These are phyloP conservation scores for Ophiognomonia clavigignenti-juglandacearum DNA, from an alignment of 2,329 filamentous ascomycete genomes.

Conservation along the genomic window DNA sequence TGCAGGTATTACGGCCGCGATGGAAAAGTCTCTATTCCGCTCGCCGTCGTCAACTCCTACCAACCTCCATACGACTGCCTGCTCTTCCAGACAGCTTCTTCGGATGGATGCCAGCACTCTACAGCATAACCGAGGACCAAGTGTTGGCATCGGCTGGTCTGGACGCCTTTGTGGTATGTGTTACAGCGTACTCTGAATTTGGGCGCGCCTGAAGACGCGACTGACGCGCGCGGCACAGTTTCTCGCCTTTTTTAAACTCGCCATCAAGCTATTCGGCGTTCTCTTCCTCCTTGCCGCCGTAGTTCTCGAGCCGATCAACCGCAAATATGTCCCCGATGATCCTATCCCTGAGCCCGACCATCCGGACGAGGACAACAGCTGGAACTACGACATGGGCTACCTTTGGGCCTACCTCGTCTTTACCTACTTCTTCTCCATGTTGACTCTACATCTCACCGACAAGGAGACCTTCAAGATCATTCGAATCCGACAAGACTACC, in stretches of 20 bases:
- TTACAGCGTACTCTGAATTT: background rate
- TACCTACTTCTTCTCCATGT: slow-evolving; percentile 81
- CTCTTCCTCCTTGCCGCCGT: slow-evolving; percentile 77
- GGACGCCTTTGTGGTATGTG: slow-evolving; percentile 81
- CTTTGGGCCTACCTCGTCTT: slow-evolving; percentile 95
- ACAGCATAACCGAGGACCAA: slow-evolving; percentile 81
- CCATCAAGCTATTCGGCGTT: slow-evolving; percentile 73
- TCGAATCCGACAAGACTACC: slow-evolving; percentile 78
- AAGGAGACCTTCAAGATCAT: slow-evolving; percentile 82
- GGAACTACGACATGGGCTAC: slow-evolving; percentile 44
- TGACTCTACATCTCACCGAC: slow-evolving; percentile 80
- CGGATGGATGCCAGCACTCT: slow-evolving; percentile 87
- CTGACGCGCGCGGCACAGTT: slow-evolving; percentile 49
- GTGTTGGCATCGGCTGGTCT: slow-evolving; percentile 85
- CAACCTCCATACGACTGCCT: slow-evolving; percentile 55
- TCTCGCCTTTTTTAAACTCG: slow-evolving; percentile 92
- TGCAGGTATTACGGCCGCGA: slow-evolving; percentile 75
- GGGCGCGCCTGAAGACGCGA: background rate
- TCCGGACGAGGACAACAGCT: slow-evolving; percentile 19
- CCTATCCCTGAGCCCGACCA: slow-evolving; percentile 7
- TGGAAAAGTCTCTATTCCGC: slow-evolving; percentile 91
- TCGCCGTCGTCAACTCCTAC: slow-evolving; percentile 68
- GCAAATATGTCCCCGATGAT: slow-evolving; percentile 45
- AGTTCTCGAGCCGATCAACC: slow-evolving; percentile 83
- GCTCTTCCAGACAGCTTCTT: slow-evolving; percentile 79